phyloP scores from a whole-genome alignment of 106 monocot genomes.

The Dioscorea dumetorum region DNA sequence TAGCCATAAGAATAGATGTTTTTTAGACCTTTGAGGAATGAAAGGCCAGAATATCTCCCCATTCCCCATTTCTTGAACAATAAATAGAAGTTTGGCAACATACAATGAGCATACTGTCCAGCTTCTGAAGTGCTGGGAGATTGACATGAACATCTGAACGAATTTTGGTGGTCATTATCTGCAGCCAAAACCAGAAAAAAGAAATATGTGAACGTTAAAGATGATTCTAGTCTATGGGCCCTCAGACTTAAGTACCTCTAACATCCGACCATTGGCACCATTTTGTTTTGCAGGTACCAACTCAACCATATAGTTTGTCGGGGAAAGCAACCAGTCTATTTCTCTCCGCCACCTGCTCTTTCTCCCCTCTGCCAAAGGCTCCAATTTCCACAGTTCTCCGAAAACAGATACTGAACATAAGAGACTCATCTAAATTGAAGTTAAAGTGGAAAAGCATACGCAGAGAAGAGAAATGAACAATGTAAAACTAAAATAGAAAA shows the following conservation, averaged over 20 bases:
- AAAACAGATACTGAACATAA: constrained; percentile 46
- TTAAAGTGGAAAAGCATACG: background rate
- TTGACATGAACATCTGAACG: constrained; percentile 74
- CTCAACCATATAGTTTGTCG: constrained; percentile 91
- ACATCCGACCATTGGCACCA: constrained; percentile 53
- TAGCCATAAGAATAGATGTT: background rate
- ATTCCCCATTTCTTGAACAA: too few species aligned
- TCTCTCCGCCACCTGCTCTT: constrained; percentile 80
- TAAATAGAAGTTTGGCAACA: constrained; percentile 4
- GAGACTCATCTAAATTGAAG: background rate
- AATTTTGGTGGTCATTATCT: constrained; percentile 94
- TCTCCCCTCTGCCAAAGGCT: constrained; percentile 73
- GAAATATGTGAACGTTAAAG: background rate
- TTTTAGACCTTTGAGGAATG: background rate
- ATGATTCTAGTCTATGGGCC: background rate
- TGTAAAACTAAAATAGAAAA: too few species aligned
- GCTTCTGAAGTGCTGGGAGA: constrained; percentile 92
- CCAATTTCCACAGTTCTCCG: constrained; percentile 92
- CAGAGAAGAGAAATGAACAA: too few species aligned
- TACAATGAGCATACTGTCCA: constrained; percentile 90
- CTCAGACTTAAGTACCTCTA: constrained; percentile 44
- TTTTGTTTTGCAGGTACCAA: constrained; percentile 86
- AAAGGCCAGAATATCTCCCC: too few species aligned
- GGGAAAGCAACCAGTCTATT: constrained; percentile 94
- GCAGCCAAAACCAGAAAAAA: constrained; percentile 14